Evolutionary conservation across 2,329 filamentous ascomycete genomes (phyloP).

Genomic region (Ilyonectria robusta): DNA sequence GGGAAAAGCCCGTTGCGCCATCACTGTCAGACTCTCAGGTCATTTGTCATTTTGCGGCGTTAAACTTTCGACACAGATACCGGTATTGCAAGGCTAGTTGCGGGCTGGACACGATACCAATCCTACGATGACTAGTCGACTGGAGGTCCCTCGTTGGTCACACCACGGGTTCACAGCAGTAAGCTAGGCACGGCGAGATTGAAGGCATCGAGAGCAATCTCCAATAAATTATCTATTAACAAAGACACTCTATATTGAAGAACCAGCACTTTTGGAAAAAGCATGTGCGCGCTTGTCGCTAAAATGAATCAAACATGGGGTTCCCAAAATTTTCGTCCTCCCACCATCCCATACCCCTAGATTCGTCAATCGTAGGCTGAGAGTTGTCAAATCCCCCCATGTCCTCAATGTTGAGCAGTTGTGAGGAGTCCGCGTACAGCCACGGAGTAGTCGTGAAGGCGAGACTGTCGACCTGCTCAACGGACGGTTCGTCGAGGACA

Average conservation of each 20-base stretch:
- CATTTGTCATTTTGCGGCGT: no score
- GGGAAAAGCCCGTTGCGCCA: no score
- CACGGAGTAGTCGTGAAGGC: slow-evolving; percentile 60
- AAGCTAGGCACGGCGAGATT: neutral
- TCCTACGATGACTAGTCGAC: no score
- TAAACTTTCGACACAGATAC: no score
- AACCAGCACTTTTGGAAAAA: neutral
- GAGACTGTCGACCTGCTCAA: slow-evolving; percentile 54
- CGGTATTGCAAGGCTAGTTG: no score
- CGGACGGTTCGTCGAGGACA: slow-evolving; percentile 48
- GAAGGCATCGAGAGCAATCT: neutral
- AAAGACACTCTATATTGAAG: slow-evolving; percentile 10
- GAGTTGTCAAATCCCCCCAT: slow-evolving; percentile 53
- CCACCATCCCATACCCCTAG: slow-evolving; percentile 56
- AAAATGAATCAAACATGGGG: slow-evolving; percentile 57
- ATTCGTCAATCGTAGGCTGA: slow-evolving; percentile 43
- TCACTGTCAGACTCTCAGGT: no score
- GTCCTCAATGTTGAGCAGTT: slow-evolving; percentile 56
- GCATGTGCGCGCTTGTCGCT: slow-evolving; percentile 27
- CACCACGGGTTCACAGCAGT: neutral
- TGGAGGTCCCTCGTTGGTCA: neutral
- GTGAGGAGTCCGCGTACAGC: slow-evolving; percentile 59
- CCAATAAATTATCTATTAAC: slow-evolving; percentile 6
- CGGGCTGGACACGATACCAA: no score
- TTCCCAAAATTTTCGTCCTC: slow-evolving; percentile 57